Evolutionary conservation across 768 basidiomycete species (phyloP).

Genomic region (Leccinum rimulosum): DNA sequence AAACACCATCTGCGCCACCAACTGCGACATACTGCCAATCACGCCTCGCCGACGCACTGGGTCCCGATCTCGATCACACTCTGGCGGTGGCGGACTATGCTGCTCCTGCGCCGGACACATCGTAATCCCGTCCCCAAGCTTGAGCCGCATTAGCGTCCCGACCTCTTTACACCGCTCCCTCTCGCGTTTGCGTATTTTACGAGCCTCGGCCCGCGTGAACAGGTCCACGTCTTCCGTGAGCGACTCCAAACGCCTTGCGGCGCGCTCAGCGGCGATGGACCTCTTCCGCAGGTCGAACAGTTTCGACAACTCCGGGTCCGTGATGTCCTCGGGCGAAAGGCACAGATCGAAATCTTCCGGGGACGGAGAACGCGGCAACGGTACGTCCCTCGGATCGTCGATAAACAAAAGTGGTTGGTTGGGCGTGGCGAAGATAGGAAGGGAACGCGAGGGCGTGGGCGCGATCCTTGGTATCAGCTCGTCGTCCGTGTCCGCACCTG

Average conservation of each 20-base stretch:
- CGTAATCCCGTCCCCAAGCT: constrained; percentile 37
- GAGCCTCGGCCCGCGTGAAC: constrained; percentile 41
- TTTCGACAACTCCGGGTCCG: constrained; percentile 38
- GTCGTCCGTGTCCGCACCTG: constrained; percentile 44
- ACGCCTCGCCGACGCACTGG: constrained; percentile 20
- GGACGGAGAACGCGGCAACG: constrained; percentile 41
- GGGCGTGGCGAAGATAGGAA: constrained; percentile 14
- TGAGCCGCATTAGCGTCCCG: constrained; percentile 53
- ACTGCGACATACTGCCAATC: constrained; percentile 36
- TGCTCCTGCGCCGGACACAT: constrained; percentile 20
- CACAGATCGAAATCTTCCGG: constrained; percentile 42
- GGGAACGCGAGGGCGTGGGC: constrained; percentile 7
- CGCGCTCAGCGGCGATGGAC: constrained; percentile 33
- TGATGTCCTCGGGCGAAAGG: constrained; percentile 29
- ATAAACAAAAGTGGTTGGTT: constrained; percentile 39
- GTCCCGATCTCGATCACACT: constrained; percentile 20
- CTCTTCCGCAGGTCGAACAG: constrained; percentile 42
- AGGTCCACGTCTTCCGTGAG: constrained; percentile 37
- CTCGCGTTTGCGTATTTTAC: constrained; percentile 46
- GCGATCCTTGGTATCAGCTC: constrained; percentile 35
- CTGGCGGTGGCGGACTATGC: constrained; percentile 14
- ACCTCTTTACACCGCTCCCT: constrained; percentile 57
- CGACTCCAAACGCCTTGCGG: constrained; percentile 30
- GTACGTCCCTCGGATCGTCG: constrained; percentile 39
- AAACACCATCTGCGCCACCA: constrained; percentile 48